Conservation (phyloP, 1,139 yeast genomes). For the Saccharomycopsis hybrid region DNA sequence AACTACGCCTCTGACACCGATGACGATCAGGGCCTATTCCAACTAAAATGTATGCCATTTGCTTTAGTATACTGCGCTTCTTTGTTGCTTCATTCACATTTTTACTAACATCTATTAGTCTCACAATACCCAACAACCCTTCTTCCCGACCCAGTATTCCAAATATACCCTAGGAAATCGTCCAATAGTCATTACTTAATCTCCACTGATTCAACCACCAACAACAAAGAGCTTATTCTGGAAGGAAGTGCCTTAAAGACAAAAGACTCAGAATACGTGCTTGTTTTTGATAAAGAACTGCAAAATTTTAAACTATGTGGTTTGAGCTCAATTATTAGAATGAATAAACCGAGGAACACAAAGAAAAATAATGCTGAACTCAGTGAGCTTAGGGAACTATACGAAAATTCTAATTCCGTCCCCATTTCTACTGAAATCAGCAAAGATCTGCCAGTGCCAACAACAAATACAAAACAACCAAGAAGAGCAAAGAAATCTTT, state of each 20-base stretch:
- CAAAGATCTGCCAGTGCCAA: not conserved
- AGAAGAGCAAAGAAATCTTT: not conserved
- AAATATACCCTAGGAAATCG: slow-evolving; percentile 4
- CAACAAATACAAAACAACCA: not conserved
- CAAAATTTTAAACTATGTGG: slow-evolving; percentile 5
- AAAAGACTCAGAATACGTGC: slow-evolving; percentile 11
- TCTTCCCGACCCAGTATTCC: slow-evolving; percentile 1
- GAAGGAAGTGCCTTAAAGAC: slow-evolving; percentile 13
- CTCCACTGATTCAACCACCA: slow-evolving; percentile 2
- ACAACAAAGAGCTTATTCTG: slow-evolving; percentile 7
- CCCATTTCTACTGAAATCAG: not conserved
- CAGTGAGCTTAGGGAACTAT: slow-evolving; percentile 6
- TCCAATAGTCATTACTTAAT: slow-evolving; percentile 8
- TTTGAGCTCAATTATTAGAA: slow-evolving; percentile 7
- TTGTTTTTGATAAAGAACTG: slow-evolving; percentile 1
- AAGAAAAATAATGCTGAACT: slow-evolving; percentile 13
- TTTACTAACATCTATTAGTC: not conserved
- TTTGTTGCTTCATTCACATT: too few relatives aligned
- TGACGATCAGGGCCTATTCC: slow-evolving; percentile 3
- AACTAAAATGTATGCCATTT: not conserved
- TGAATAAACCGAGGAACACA: slow-evolving; percentile 13
- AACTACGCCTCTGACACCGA: not conserved
- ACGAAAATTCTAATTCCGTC: slow-evolving; percentile 1
- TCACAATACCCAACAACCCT: slow-evolving; percentile 4
- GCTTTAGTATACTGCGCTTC: too few relatives aligned